Percentiles rank a stretch among this genome's conserved stretches.
Evolutionary conservation across 441 rosid genomes (phyloP).

Genomic region (Mallotus repandus): DNA sequence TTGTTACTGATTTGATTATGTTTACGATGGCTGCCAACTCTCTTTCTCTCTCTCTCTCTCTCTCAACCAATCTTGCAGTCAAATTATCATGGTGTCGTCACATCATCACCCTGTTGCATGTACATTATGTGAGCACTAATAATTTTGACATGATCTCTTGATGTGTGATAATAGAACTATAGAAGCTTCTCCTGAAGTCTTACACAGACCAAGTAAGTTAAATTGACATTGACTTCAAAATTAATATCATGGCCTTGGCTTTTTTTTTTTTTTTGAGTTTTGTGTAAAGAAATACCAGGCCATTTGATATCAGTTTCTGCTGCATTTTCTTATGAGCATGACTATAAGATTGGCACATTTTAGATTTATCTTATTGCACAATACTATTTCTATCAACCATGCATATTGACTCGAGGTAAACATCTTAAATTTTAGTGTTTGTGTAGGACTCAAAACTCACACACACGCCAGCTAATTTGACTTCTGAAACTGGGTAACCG

Average conservation of each 20-base stretch:
- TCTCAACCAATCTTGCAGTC: background rate
- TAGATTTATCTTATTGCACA: background rate
- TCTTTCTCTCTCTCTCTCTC: background rate
- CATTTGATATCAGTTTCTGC: background rate
- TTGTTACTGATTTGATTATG: background rate
- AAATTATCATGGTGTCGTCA: background rate
- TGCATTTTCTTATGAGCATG: background rate
- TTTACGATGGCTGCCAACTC: background rate
- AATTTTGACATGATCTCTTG: background rate
- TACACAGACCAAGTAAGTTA: background rate
- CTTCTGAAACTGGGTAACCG: background rate
- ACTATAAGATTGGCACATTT: background rate
- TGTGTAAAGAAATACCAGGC: background rate
- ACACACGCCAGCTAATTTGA: background rate
- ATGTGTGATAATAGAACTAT: background rate
- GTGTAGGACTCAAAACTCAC: background rate
- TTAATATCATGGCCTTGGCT: background rate
- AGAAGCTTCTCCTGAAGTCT: background rate
- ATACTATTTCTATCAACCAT: background rate
- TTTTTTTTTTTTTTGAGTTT: background rate
- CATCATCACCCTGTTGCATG: background rate
- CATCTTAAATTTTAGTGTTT: background rate
- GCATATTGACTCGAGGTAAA: background rate
- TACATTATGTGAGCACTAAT: background rate
- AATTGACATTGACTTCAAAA: background rate